Conservation (phyloP, 768 basidiomycete species). For the Pisolithus marmoratus region DNA sequence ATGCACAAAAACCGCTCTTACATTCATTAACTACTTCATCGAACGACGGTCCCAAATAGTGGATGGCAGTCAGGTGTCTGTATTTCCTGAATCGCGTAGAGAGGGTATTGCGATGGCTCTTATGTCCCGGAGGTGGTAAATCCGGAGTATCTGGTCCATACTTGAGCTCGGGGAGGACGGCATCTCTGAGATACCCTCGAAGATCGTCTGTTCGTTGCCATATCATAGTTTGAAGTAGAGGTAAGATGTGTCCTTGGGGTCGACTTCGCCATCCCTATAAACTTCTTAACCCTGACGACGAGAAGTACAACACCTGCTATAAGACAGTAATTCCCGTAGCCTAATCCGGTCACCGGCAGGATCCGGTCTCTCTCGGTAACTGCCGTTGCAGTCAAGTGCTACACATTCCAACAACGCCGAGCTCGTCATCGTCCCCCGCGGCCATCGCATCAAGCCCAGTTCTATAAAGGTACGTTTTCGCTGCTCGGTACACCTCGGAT, state of each 20-base stretch:
- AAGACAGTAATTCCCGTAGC: not conserved
- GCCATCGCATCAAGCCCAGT: constrained; percentile 15
- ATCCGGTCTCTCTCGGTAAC: constrained; percentile 8
- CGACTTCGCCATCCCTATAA: not conserved
- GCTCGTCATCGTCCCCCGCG: constrained; percentile 2
- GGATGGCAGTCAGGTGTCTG: constrained; percentile 28
- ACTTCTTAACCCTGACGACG: not conserved
- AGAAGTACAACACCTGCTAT: constrained; percentile 1
- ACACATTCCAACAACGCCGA: not conserved
- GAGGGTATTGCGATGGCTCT: constrained; percentile 31
- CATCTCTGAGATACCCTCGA: constrained; percentile 30
- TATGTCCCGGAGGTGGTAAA: constrained; percentile 23
- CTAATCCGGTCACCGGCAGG: constrained; percentile 10
- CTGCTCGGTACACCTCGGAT: not conserved
- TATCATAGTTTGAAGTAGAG: constrained; percentile 11
- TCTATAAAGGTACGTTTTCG: constrained; percentile 26
- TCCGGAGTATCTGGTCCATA: constrained; percentile 14
- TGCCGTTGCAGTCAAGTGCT: constrained; percentile 8
- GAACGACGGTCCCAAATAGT: constrained; percentile 20
- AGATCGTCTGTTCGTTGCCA: constrained; percentile 29
- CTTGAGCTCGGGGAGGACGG: constrained; percentile 28
- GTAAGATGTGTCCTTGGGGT: not conserved
- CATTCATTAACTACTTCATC: constrained; percentile 25
- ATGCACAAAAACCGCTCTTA: constrained; percentile 2
- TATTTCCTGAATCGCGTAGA: constrained; percentile 27